Base-by-base conservation (phyloP, 2,329 filamentous ascomycete species). In the Hirsutella minnesotensis region DNA sequence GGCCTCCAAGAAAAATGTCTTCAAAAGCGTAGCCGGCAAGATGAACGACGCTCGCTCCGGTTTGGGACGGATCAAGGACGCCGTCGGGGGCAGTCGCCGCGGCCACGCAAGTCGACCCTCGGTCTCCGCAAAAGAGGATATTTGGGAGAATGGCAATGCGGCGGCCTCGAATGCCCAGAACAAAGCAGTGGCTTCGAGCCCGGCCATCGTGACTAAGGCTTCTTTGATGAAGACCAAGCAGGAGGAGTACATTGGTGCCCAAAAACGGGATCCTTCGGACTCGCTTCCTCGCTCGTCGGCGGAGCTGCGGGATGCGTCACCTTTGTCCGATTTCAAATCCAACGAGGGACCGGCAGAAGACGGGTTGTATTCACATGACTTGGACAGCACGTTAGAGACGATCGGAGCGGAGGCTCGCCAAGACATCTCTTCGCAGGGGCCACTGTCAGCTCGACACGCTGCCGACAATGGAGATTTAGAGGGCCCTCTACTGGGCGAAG, bases 61-160 rank as follows among this genome's bases (percentile, higher is more conserved):
- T 0, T 73, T 95, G 44, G 85, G 84, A 2, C 80, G 86, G 30
- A 88, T 95, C 58, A 89, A 89, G 56, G 87, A 90, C 56, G 86
- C 81, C 3, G 83, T 95, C 30, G 85, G 86, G 1, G 69, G 70
- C 13, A 66, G 65, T 10, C 57, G 70, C n/a, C 69, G 69, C 48
- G 71, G 73, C 2, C 75, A 81, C 46, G 53, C 56, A 38, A 69
- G 61, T 49, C 70, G 72, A 13, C 68, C 69, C n/a, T 79, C 76
- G 3, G 48, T 57, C 9, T 54, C 59, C 9, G 53, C 53, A 4
- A 75, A 67, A 50, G 77, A 81, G 43, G 76, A 77, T n/a, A 60
- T 60, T 29, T 51, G 58, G 19, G 68, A 72, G 29, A 57, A 54
- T 8, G 46, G 46, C 12, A 42, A 42, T 31, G 16, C 27, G 8